These are phyloP conservation scores for Suhomyces choctaworum DNA, from an alignment of 1,139 yeast genomes.

Conservation along the genomic window DNA sequence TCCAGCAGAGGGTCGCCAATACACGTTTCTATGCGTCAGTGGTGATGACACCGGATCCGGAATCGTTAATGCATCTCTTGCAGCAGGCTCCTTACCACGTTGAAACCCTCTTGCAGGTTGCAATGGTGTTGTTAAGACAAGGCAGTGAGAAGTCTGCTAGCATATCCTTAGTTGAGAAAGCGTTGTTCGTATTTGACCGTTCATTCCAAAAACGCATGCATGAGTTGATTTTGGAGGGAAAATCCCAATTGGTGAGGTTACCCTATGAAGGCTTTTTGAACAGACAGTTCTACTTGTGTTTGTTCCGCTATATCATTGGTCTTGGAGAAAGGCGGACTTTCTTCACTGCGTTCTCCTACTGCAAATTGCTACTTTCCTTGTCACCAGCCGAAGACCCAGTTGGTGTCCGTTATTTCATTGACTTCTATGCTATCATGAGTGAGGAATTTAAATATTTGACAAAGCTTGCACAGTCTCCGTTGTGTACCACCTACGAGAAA, in stretches of 20 bases:
- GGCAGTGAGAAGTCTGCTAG: conserved; percentile 71
- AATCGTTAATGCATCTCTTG: conserved; percentile 56
- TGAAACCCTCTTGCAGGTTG: conserved; percentile 77
- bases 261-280: conserved; percentile 78
- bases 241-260: conserved; percentile 61
- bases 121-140: conserved; percentile 71
- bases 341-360: conserved; percentile 72
- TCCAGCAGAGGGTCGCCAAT: conserved; percentile 48
- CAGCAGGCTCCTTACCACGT: conserved; percentile 71
- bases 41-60: conserved; percentile 72
- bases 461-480: conserved; percentile 54
- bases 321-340: conserved; percentile 78
- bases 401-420: conserved; percentile 82
- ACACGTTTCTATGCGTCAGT: conserved; percentile 67
- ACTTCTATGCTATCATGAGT: conserved; percentile 70
- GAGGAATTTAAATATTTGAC: conserved; percentile 65
- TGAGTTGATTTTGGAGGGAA: conserved; percentile 50
- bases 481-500: conserved; percentile 55
- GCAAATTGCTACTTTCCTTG: conserved; percentile 66
- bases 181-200: conserved; percentile 78
- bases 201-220: conserved; percentile 41
- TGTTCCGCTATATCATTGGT: conserved; percentile 70
- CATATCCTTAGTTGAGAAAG: conserved; percentile 72
- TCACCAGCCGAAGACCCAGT: conserved; percentile 82
- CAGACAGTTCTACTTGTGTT: conserved; percentile 71